Evolutionary conservation across 345 rosid genomes (phyloP), one percentile per base, ranked within the genome.

Genomic region (Hypericum perforatum): DNA sequence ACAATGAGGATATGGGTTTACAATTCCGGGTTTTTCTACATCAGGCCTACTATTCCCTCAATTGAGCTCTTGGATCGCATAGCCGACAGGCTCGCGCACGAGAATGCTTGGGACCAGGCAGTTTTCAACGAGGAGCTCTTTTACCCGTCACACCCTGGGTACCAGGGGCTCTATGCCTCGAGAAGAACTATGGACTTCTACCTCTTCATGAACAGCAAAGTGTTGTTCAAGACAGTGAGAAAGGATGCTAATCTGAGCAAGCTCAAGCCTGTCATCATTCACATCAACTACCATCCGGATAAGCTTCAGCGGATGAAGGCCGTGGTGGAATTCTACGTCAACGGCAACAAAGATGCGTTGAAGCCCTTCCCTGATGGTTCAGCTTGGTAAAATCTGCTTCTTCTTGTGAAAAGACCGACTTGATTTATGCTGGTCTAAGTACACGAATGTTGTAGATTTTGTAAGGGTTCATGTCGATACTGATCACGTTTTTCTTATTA

Each of bases 71-170:
- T 66, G 58, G 71, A 60, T 51, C 65, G 71, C 11, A 65, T 66
- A 15, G 65, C 71, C 11, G 9, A 37, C 40, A 61, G 71, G 53
- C 58, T 66, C 8, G 52, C 65, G 14, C 61, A 15, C 14, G 71
- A 42, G 53, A 52, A 45, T 9, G 71, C 62, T 8, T 66, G 71
- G 66, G 71, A 66, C 37, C 71, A 66, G 54, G 71, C 71, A 39
- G 65, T 66, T 39, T 66, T 66, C 49, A 66, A 66, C 15, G 71
- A 66, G 62, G 71, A 66, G 45, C 71, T 66, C 48, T 60, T 61
- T 61, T 66, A 11, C 66, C 71, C 62, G 43, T 66, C 71, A 3
- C 65, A 45, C 45, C 62, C 65, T 43, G 58, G 58, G 3, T 61
- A 55, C 39, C 47, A 50, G 11, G 71, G 71, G 14, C 62, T 66